Base-by-base conservation (phyloP, 345 rosid species). In the Excoecaria cochinchinensis region DNA sequence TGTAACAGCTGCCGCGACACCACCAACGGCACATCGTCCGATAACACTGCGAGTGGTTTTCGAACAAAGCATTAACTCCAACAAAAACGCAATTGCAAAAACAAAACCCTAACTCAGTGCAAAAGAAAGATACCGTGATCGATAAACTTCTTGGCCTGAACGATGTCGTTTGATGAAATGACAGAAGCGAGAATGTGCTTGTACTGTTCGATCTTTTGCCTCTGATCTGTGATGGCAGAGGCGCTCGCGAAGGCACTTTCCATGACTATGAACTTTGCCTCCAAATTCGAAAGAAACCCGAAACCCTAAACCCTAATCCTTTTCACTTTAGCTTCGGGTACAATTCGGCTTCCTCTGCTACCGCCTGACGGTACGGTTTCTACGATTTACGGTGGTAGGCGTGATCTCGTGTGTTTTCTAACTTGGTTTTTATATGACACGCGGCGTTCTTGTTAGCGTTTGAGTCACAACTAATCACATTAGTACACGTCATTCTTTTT, bases 201-300 rank as follows among this genome's bases (percentile, higher is more conserved):
- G 88, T 95, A 95, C 87, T 93, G 98, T 79, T 95, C 99, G 84
- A 95, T 95, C 90, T 92, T 95, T 83, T 90, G 96, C 85, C 99
- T 92, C 89, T 93, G 99, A 83, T 95, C 98, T 3, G 83, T 60
- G 77, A 95, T 88, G 59, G 90, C 82, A 21, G 98, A 83, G 55
- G 98, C 99, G 81, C 75, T 86, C 31, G 85, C 86, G 69, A 93
- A 88, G 47, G 94, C 93, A 75, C 86, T 85, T 66, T 93, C 94
- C 99, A 95, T 95, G 36, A 57, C 53, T 71, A 25, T 44, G 17
- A 12, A 4, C 40, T 60, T 12, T 60, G 40, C 57, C 13, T 65
- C 48, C 22, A 16, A 6, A 9, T 51, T 46, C 73, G 46, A 31
- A n/a, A 46, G 25, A 66, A 67, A 67, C 56, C 71, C 57, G 22